Base-by-base conservation (phyloP, 768 basidiomycete species). In the Phaeotremella skinneri region DNA sequence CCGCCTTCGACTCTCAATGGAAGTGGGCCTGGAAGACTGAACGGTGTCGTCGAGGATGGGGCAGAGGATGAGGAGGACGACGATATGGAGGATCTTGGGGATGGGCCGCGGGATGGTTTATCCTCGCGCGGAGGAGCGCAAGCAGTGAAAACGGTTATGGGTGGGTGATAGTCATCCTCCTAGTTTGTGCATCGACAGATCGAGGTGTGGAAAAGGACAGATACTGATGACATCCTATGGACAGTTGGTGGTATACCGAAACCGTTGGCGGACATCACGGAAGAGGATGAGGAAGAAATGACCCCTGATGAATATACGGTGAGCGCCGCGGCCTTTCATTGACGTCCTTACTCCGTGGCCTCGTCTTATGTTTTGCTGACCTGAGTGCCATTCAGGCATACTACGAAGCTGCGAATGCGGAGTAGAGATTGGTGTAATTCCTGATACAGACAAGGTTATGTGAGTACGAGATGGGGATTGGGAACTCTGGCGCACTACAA, bases 221-320 rank as follows among this genome's bases (percentile, higher is more conserved):
- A 27, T 30, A 14, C 25, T 26, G 3, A 4, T 30, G 7, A 25
- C 25, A 21, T 4, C 31, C 23, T 7, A 14, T 52, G 20, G n/a
- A 1, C 50, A 76, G 91, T 97, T 25, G 86, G 86, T 59, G 91
- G 91, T 14, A 78, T 81, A 39, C 81, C 84, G 20, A 85, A 89
- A 67, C 82, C 84, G 5, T 87, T 89, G 67, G 88, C 86, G 2
- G 81, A 86, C 62, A 84, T 98, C 42, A 93, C 89, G 2, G 92
- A 96, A 67, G 93, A 91, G 64, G 87, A 93, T 72, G 87, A 91
- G 68, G 92, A 91, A 48, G 72, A 86, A 66, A 96, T 96, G 92
- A 90, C 89, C 2, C 86, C 89, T 1, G 92, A 93, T 56, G 92
- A 96, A 77, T 94, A 94, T 72, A 85, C 86, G 29, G 84, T 72